Evolutionary conservation across 495 filamentous ascomycete species (phyloP).

Genomic region (Astrothelium macrocarpum): DNA sequence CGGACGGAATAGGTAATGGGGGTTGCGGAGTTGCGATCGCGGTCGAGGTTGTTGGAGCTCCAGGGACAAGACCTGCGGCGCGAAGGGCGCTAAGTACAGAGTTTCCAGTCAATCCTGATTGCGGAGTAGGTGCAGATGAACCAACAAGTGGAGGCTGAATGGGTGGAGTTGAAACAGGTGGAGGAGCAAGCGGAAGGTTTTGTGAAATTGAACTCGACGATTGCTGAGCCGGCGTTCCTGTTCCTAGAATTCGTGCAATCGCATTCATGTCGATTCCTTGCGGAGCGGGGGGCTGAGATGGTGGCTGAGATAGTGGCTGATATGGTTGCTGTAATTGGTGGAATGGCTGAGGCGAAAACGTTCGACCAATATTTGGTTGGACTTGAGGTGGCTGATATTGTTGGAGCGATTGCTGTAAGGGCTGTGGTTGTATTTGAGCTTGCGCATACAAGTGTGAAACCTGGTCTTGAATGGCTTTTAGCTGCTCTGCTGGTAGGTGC

Average conservation of each 20-base stretch:
- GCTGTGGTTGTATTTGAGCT: too few species aligned
- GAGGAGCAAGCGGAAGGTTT: neutral
- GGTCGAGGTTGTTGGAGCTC: neutral
- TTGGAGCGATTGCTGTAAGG: constrained; percentile 5
- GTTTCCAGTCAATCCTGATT: neutral
- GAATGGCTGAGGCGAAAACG: neutral
- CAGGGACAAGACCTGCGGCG: neutral
- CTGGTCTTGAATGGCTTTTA: constrained; percentile 70
- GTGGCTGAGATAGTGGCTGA: too few species aligned
- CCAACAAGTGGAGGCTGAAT: neutral
- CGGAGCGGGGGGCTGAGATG: neutral
- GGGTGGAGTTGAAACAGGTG: neutral
- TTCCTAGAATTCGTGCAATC: neutral
- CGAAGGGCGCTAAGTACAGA: neutral
- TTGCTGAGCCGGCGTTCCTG: neutral
- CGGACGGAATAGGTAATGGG: constrained; percentile 12
- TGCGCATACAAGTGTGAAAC: constrained; percentile 34
- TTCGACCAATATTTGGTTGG: neutral
- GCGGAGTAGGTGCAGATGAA: neutral
- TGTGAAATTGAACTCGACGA: neutral
- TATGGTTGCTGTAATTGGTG: neutral
- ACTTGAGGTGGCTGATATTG: neutral
- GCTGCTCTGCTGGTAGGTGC: constrained; percentile 67
- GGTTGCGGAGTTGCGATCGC: neutral
- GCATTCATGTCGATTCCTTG: neutral